phyloP scores from a whole-genome alignment of 2,329 filamentous ascomycete genomes.

The Aspergillus intermedius region DNA sequence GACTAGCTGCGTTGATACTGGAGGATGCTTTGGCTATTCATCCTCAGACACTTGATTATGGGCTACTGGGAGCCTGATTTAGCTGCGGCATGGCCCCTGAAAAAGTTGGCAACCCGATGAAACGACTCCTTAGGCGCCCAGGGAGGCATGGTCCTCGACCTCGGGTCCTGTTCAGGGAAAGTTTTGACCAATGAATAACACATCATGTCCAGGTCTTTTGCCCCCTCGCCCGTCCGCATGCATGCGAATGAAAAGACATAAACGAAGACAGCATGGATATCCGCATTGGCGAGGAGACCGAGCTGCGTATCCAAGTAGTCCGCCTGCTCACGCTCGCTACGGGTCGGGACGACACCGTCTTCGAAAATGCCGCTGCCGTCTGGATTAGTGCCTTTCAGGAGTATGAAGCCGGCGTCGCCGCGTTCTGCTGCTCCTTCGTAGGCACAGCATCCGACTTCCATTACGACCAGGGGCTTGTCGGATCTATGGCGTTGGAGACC shows the following conservation, averaged over 20 bases:
- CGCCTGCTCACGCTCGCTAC: constrained; percentile 10
- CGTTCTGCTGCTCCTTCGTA: constrained; percentile 9
- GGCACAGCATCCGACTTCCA: constrained; percentile 12
- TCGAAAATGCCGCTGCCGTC: constrained; percentile 11
- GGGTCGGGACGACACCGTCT: constrained; percentile 7
- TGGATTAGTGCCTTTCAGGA: constrained; percentile 9
- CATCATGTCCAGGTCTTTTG: constrained; percentile 9
- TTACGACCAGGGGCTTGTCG: constrained; percentile 8
- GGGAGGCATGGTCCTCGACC: constrained; percentile 5
- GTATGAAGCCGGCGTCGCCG: constrained; percentile 9
- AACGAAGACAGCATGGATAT: constrained; percentile 7
- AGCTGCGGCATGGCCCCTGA: constrained; percentile 1
- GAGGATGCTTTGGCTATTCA: too few relatives aligned
- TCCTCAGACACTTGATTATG: too few relatives aligned
- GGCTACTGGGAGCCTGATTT: not conserved
- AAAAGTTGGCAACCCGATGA: constrained; percentile 3
- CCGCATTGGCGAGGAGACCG: constrained; percentile 4
- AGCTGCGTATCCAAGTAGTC: constrained; percentile 9
- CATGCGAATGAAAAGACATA: constrained; percentile 11
- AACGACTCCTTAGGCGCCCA: constrained; percentile 11
- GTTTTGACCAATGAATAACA: constrained; percentile 11
- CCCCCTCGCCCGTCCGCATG: constrained; percentile 4
- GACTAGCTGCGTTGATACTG: too few relatives aligned
- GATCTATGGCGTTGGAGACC: constrained; percentile 3
- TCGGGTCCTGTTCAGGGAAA: constrained; percentile 3